These are phyloP conservation scores for Juglanconis sp. DNA, from an alignment of 2,329 filamentous ascomycete species.

Conservation along the genomic window DNA sequence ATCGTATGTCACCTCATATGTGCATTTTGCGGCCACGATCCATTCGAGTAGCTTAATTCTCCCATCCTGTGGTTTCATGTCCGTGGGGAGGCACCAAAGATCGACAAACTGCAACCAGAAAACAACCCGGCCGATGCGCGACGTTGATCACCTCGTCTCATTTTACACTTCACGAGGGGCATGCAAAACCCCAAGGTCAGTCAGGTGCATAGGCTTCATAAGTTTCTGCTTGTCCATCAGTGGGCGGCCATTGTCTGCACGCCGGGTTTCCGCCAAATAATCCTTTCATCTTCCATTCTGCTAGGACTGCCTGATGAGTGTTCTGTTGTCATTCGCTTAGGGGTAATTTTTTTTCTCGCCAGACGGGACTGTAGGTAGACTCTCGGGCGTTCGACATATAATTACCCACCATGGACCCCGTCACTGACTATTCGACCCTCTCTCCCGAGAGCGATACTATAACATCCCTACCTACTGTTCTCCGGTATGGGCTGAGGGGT, in stretches of 20 bases:
- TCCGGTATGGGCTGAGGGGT: constrained; percentile 23
- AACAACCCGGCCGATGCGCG: neutral
- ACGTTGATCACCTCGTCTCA: constrained; percentile 1
- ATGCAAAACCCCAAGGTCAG: neutral
- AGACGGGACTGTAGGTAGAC: too few species aligned
- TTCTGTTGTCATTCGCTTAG: neutral
- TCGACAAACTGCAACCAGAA: neutral
- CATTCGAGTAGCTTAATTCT: too few species aligned
- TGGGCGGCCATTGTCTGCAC: neutral
- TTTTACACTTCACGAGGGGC: neutral
- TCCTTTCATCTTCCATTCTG: neutral
- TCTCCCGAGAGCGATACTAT: constrained; percentile 20
- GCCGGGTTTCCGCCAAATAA: neutral
- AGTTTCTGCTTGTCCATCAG: neutral
- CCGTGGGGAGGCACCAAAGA: neutral
- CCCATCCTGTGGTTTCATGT: too few species aligned
- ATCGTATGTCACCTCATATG: too few species aligned
- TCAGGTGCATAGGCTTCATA: neutral
- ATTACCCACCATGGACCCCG: neutral
- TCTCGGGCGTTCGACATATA: neutral
- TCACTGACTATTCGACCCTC: neutral
- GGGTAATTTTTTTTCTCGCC: neutral
- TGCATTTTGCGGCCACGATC: too few species aligned
- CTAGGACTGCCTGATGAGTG: neutral
- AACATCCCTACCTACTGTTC: constrained; percentile 19